Conservation (phyloP, 2,329 filamentous ascomycete species). For the Clonostachys rosea region DNA sequence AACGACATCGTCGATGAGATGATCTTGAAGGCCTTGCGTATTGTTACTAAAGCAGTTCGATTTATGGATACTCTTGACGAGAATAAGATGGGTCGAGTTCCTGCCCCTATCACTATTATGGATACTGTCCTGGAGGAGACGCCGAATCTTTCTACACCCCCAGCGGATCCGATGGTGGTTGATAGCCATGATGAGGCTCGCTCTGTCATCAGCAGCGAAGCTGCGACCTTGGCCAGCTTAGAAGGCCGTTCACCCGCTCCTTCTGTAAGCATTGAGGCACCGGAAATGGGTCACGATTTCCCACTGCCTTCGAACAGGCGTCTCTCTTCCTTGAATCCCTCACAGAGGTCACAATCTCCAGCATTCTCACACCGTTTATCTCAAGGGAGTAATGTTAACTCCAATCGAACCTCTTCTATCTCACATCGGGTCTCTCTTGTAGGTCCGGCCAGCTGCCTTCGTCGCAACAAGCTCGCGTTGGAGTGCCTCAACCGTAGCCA, state of each 20-base stretch:
- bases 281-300: constrained; percentile 4
- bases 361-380: constrained; percentile 10
- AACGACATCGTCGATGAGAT: constrained; percentile 86
- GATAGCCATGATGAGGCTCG: constrained; percentile 28
- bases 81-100: constrained; percentile 43
- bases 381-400: constrained; percentile 25
- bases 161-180: constrained; percentile 51
- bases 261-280: constrained; percentile 10
- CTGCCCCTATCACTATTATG: constrained; percentile 54
- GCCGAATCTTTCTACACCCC: constrained; percentile 57
- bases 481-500: constrained; percentile 76
- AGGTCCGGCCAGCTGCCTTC: constrained; percentile 57
- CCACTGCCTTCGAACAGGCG: constrained; percentile 29
- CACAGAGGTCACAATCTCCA: constrained; percentile 15
- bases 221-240: constrained; percentile 12
- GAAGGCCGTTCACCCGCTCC: too few relatives aligned
- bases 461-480: constrained; percentile 73
- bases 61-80: constrained; percentile 85
- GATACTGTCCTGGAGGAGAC: constrained; percentile 55
- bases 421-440: constrained; percentile 75
- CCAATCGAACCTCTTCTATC: constrained; percentile 46
- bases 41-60: constrained; percentile 83
- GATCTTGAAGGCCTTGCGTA: constrained; percentile 88
- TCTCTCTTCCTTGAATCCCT: constrained; percentile 31
- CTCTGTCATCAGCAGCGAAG: constrained; percentile 21